phyloP scores from a whole-genome alignment of 192 early-diverging fungal genomes.

The Gonapodya prolifera region DNA sequence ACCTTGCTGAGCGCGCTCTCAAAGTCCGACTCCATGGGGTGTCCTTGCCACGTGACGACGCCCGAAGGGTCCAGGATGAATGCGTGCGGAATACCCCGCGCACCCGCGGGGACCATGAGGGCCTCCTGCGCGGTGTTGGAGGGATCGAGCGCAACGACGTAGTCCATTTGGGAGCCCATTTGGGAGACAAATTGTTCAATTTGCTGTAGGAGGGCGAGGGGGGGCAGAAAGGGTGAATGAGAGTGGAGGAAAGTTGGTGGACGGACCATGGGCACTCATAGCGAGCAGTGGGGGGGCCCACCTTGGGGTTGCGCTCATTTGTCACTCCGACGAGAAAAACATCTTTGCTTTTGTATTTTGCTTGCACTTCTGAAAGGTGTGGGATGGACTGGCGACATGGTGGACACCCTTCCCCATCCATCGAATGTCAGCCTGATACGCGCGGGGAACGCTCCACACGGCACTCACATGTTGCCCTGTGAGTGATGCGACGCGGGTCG shows the following conservation, averaged over 20 bases:
- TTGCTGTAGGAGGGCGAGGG: not conserved
- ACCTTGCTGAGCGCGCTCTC: not conserved
- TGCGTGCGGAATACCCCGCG: not conserved
- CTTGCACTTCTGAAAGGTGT: not conserved
- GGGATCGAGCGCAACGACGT: not conserved
- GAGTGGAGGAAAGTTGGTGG: not conserved
- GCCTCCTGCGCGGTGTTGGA: not conserved
- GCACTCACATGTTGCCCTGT: not conserved
- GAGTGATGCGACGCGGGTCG: not conserved
- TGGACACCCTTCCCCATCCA: not conserved
- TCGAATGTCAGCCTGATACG: not conserved
- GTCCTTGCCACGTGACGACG: not conserved
- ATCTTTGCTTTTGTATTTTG: not conserved
- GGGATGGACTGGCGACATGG: conserved; percentile 4
- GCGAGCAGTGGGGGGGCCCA: not conserved
- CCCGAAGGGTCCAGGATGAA: not conserved
- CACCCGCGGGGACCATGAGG: not conserved
- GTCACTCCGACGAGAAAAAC: conserved; percentile 1
- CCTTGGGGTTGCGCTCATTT: not conserved
- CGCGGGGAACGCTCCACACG: not conserved
- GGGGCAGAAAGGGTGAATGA: not conserved
- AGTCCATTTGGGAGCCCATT: conserved; percentile 3
- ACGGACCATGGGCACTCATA: not conserved
- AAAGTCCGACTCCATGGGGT: conserved; percentile 1
- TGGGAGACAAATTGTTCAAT: not conserved